These are phyloP conservation scores for Paramecium sonneborni DNA, from an alignment of 73 alveolate genomes.

Conservation along the genomic window DNA sequence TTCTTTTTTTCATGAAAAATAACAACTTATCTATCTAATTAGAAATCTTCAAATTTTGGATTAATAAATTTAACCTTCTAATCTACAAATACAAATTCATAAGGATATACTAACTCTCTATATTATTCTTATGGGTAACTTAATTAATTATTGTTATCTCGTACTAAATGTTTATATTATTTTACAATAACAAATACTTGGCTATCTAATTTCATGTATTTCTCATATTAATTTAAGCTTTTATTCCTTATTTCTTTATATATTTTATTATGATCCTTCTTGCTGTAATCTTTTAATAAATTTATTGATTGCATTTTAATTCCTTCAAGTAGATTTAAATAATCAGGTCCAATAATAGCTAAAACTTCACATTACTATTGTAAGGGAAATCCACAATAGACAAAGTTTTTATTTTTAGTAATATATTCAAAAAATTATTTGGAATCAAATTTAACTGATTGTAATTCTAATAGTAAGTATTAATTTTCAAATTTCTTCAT, in stretches of 20 bases:
- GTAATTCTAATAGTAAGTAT: not conserved
- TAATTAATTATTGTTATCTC: not conserved
- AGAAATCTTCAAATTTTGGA: not conserved
- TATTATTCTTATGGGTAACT: not conserved
- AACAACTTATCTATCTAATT: not conserved
- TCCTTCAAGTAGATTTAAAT: not conserved
- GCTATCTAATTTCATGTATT: not conserved
- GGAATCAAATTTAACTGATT: not conserved
- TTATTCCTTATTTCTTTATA: not conserved
- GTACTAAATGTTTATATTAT: not conserved
- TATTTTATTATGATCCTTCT: not conserved
- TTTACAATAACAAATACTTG: not conserved
- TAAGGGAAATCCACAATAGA: constrained; percentile 8
- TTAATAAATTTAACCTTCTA: not conserved
- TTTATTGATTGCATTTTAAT: not conserved
- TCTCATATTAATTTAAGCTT: not conserved
- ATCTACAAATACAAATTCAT: not conserved
- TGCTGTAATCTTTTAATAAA: not conserved
- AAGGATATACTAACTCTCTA: not conserved
- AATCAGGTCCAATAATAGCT: not conserved
- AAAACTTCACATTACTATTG: not conserved
- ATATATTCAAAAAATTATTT: not conserved
- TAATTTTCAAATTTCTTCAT: not conserved
- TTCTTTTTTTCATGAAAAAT: not conserved
- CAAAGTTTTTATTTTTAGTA: not conserved